Conservation (phyloP, 169 alveolate species). For the Miamiensis avidus region DNA sequence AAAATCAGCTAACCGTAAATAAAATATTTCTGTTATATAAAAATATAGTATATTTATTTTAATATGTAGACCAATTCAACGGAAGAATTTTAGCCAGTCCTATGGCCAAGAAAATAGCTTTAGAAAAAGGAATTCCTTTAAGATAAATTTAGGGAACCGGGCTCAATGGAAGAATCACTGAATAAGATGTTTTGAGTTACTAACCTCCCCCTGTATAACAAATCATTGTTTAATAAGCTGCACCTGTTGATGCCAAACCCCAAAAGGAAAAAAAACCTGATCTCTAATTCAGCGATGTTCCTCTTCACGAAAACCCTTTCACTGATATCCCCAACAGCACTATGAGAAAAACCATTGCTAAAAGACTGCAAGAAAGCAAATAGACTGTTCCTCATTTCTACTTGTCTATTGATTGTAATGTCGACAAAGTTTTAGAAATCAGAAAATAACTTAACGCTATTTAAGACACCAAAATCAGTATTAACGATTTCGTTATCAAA, state of each 20-base stretch:
- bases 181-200: constrained; percentile 58
- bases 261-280: constrained; percentile 3
- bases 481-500: constrained; percentile 73
- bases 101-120: constrained; percentile 57
- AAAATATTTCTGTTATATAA: neutral
- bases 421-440: constrained; percentile 55
- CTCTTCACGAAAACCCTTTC: constrained; percentile 35
- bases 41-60: neutral
- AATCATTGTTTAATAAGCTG: constrained; percentile 11
- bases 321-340: constrained; percentile 51
- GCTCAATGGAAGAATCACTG: constrained; percentile 61
- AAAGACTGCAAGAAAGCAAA: constrained; percentile 54
- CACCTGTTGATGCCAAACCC: constrained; percentile 1
- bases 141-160: constrained; percentile 58
- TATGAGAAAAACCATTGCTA: constrained; percentile 69
- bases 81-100: constrained; percentile 65
- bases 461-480: constrained; percentile 55
- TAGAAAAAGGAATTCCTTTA: constrained; percentile 43
- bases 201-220: too few relatives aligned
- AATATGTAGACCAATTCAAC: constrained; percentile 11
- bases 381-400: constrained; percentile 69
- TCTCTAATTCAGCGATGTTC: constrained; percentile 21
- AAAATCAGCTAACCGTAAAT: neutral
- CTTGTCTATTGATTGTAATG: constrained; percentile 53
- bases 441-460: constrained; percentile 58